Evolutionary conservation across 495 filamentous ascomycete species (phyloP).

Genomic region (Apodospora peruviana): DNA sequence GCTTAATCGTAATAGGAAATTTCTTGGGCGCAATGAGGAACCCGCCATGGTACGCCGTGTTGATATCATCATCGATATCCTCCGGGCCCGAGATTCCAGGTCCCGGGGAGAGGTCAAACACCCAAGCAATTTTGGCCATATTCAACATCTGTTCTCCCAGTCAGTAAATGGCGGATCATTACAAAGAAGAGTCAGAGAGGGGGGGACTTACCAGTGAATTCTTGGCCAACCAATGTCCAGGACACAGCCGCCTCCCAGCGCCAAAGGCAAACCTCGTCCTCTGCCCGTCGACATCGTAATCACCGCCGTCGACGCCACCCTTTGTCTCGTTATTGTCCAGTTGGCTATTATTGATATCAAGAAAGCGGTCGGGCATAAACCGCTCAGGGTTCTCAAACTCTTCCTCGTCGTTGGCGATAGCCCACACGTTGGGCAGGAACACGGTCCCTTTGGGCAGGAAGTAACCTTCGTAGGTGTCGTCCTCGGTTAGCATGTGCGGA

Average conservation of each 20-base stretch:
- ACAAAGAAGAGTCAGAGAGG: slow-evolving; percentile 17
- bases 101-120: neutral
- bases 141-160: neutral
- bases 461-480: slow-evolving; percentile 35
- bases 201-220: neutral
- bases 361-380: slow-evolving; percentile 40
- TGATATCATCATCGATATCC: neutral
- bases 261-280: neutral
- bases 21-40: neutral
- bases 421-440: slow-evolving; percentile 26
- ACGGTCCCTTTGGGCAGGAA: slow-evolving; percentile 28
- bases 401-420: slow-evolving; percentile 47
- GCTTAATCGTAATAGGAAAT: neutral
- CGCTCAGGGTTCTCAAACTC: slow-evolving; percentile 47
- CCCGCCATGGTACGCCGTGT: neutral
- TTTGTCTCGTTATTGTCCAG: neutral
- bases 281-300: neutral
- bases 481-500: slow-evolving; percentile 42
- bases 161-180: slow-evolving; percentile 32
- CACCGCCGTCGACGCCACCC: neutral
- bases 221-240: neutral
- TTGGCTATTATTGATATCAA: slow-evolving; percentile 20
- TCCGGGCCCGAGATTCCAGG: neutral
- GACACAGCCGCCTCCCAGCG: neutral
- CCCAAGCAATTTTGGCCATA: neutral